Evolutionary conservation across 768 basidiomycete species (phyloP), one percentile per base, ranked within the genome.

Genomic region (Gloeophyllum trabeum): DNA sequence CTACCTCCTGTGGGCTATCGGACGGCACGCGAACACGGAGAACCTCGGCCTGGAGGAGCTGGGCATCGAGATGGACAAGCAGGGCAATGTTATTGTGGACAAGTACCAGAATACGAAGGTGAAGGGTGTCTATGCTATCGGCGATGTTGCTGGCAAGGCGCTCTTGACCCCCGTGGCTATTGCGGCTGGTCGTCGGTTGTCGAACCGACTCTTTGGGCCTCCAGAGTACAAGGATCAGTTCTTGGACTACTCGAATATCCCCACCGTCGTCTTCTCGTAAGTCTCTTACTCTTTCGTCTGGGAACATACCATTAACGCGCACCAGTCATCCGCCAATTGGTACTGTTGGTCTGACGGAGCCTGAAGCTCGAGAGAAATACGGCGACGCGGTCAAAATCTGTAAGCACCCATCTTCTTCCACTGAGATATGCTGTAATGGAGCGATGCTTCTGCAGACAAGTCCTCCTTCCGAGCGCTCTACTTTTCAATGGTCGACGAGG

Each of bases 101-200:
- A 86, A 94, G 54, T 96, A 76, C 59, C 94, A 99, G 69, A 80
- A 83, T 56, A 77, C 88, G 40, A 72, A 58, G 40, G 73, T 91
- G 16, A 62, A 73, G 23, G 71, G 76, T 35, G 69, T 98, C 51
- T 80, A 71, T 35, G 77, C 91, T 2, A 81, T 98, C 43, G 96
- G 96, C 2, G 96, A 99, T 56, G 89, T 92, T 18, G 78, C 78
- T 50, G 96, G 96, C 47, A 93, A 96, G 61, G 87, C 79, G 34
- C 68, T 94, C 24, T 70, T 99, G 45, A 99, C 96, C 3, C 96
- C 96, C 13, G 96, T 99, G 6, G 96, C 96, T 32, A 94, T 99
- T 44, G 94, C 94, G 38, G 96, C 96, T 13, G 96, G 91, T 18
- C 69, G 96, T 46, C 67, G 91, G 46, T 66, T 97, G 28, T 72